phyloP scores from a whole-genome alignment of 345 rosid species.

The Lepidium aucheri region DNA sequence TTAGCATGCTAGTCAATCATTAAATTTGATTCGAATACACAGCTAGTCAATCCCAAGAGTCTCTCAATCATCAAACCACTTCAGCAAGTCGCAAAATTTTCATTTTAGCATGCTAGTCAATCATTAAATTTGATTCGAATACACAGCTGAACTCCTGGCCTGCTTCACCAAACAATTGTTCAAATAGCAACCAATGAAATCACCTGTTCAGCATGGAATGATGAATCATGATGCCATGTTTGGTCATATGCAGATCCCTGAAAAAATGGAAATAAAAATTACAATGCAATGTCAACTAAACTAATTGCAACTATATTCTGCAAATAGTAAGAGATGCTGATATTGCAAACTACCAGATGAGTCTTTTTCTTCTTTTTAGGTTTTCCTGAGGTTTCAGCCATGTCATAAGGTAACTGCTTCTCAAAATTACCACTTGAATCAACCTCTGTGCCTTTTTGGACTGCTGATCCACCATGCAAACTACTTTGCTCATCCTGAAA shows the following conservation, averaged over 20 bases:
- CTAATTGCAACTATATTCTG: background rate
- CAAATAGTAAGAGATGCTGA: constrained; percentile 18
- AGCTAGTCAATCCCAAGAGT: background rate
- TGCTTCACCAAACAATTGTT: background rate
- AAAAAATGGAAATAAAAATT: constrained; percentile 24
- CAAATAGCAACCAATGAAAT: constrained; percentile 7
- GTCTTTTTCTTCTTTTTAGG: constrained; percentile 90
- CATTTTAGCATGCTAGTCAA: constrained; percentile 6
- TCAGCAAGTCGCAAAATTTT: background rate
- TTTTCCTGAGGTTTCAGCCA: constrained; percentile 65
- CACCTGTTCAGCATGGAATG: constrained; percentile 69
- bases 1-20: constrained; percentile 1
- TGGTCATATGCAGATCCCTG: constrained; percentile 81
- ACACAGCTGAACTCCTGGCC: constrained; percentile 3
- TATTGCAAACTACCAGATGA: constrained; percentile 51
- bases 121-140: background rate
- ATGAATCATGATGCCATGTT: constrained; percentile 68
- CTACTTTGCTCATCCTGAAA: constrained; percentile 93
- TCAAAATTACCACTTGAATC: constrained; percentile 68
- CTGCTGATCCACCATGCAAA: constrained; percentile 60
- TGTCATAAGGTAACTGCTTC: constrained; percentile 60
- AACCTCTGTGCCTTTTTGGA: constrained; percentile 73
- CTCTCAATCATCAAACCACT: constrained; percentile 5
- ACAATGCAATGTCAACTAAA: constrained; percentile 13
- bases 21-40: background rate